Percentiles rank a stretch among this genome's conserved stretches.
These are phyloP conservation scores for Triticum monococcum DNA, from an alignment of 176 grass and related monocot genomes.

Conservation along the genomic window DNA sequence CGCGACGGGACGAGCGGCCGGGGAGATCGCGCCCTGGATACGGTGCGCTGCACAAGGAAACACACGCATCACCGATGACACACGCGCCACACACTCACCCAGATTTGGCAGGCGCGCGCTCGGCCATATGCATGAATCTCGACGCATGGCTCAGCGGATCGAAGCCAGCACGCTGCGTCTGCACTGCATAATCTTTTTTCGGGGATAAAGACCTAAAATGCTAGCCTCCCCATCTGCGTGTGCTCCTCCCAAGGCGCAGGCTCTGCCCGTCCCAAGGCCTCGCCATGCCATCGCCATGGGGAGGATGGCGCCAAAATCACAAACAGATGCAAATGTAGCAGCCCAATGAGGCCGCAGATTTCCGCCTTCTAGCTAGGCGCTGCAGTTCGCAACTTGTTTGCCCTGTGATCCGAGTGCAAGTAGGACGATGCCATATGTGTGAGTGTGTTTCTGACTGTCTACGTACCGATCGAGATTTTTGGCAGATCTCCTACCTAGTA, in stretches of 20 bases:
- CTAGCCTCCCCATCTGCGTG: background rate
- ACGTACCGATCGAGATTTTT: background rate
- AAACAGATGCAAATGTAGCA: constrained; percentile 15
- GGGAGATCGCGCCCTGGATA: constrained; percentile 33
- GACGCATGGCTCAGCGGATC: background rate
- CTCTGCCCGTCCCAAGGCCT: constrained; percentile 31
- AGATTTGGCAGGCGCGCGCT: background rate
- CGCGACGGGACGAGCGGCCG: constrained; percentile 3
- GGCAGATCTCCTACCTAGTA: background rate
- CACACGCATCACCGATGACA: background rate
- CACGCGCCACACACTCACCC: background rate
- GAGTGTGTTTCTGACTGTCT: background rate
- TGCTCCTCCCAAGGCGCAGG: constrained; percentile 31
- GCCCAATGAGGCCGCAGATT: background rate
- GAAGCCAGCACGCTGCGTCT: background rate
- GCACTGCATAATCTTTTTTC: background rate
- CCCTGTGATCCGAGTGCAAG: background rate
- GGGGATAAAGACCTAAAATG: background rate
- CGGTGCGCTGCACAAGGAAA: constrained; percentile 25
- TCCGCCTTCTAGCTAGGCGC: background rate
- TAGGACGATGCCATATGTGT: background rate
- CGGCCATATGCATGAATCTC: background rate
- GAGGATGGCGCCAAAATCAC: background rate
- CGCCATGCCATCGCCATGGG: background rate
- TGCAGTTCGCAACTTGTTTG: background rate